Percentiles rank a stretch among this genome's conserved stretches.
These are phyloP conservation scores for Ilex aquifolium DNA, from an alignment of 257 asterid genomes.

Conservation along the genomic window DNA sequence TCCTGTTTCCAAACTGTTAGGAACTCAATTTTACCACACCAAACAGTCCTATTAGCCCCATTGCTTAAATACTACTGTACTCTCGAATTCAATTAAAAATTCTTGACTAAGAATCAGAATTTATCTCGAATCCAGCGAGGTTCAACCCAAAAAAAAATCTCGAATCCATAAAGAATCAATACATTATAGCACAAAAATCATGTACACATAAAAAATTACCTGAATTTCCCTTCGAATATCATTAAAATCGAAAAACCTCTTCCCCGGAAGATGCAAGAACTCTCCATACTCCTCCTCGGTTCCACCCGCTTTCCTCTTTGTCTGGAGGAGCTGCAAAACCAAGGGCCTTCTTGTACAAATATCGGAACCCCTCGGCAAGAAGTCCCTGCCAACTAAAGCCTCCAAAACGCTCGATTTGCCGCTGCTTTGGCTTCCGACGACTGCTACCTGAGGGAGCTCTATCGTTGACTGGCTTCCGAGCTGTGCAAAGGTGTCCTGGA, in stretches of 20 bases:
- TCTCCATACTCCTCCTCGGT: constrained; percentile 88
- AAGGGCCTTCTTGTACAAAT: constrained; percentile 95
- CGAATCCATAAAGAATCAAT: not conserved
- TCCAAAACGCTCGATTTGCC: constrained; percentile 97
- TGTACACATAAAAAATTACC: constrained; percentile 30
- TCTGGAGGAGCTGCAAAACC: constrained; percentile 72
- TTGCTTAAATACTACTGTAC: too few species aligned
- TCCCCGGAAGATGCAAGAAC: constrained; percentile 71
- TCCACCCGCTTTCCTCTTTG: constrained; percentile 42
- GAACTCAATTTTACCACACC: too few species aligned
- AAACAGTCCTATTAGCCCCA: too few species aligned
- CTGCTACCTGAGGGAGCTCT: constrained; percentile 94
- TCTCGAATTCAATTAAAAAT: too few species aligned
- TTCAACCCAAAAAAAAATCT: not conserved
- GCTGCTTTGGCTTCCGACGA: constrained; percentile 96
- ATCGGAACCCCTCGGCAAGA: constrained; percentile 83
- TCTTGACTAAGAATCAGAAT: too few species aligned
- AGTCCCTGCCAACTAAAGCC: constrained; percentile 94
- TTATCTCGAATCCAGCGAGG: too few species aligned
- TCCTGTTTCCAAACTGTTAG: too few species aligned
- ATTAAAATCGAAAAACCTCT: constrained; percentile 60
- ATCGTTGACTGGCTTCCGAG: constrained; percentile 65
- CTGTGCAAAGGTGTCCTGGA: constrained; percentile 85
- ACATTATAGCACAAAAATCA: not conserved
- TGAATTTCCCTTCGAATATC: constrained; percentile 76